Conservation (phyloP, 768 basidiomycete genomes). For the Dictyophora rubrovolvata region DNA sequence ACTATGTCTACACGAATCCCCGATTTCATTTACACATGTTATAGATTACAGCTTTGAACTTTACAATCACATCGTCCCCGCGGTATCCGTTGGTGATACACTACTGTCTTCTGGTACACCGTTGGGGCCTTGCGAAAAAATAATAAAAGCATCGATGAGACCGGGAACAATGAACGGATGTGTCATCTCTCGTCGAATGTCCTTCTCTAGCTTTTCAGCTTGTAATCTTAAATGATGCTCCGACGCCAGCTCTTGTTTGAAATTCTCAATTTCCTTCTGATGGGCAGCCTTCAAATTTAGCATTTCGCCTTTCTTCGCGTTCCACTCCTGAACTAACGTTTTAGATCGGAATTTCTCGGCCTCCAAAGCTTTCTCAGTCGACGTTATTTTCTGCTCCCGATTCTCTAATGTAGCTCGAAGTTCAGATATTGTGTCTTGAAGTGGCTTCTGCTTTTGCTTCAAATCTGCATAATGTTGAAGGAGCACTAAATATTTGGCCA, state of each 20-base stretch:
- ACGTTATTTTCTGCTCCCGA: neutral
- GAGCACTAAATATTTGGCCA: too few relatives aligned
- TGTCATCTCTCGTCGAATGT: neutral
- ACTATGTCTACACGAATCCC: too few relatives aligned
- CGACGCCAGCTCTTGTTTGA: neutral
- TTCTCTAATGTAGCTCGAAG: neutral
- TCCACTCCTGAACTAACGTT: neutral
- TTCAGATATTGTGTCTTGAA: neutral
- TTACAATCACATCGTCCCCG: too few relatives aligned
- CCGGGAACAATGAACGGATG: conserved; percentile 1
- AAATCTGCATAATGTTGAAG: too few relatives aligned
- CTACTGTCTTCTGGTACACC: neutral
- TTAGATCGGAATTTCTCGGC: neutral
- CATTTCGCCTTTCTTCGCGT: neutral
- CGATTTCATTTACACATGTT: too few relatives aligned
- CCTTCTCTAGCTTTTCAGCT: neutral
- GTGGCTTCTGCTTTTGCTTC: too few relatives aligned
- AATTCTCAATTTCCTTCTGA: neutral
- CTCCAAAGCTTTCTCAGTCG: neutral
- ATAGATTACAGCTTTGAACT: too few relatives aligned
- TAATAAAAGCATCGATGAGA: conserved; percentile 6
- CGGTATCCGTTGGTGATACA: neutral
- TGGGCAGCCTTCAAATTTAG: neutral
- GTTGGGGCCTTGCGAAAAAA: neutral
- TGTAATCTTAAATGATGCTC: neutral